These are phyloP conservation scores for Brasilioporus rufonigricans DNA, from an alignment of 768 basidiomycete species.

Conservation along the genomic window DNA sequence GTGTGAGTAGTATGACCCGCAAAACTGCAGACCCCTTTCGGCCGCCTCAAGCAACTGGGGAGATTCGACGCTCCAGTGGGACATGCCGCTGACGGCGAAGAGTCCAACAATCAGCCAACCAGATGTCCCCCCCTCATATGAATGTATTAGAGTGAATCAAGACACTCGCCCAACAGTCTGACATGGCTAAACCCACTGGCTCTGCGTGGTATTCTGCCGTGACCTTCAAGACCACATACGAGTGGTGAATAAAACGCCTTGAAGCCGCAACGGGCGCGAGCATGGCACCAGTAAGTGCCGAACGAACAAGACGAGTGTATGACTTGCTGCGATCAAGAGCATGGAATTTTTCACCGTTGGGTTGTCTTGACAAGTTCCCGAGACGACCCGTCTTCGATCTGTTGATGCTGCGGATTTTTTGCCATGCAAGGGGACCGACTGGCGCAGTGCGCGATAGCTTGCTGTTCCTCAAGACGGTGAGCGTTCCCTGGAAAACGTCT, in stretches of 20 bases:
- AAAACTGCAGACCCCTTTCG: constrained; percentile 7
- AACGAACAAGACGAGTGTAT: constrained; percentile 18
- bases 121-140: constrained; percentile 25
- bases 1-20: constrained; percentile 30
- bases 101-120: constrained; percentile 2
- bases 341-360: constrained; percentile 29
- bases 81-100: neutral
- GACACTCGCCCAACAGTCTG: constrained; percentile 29
- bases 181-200: constrained; percentile 6
- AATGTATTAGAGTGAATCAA: constrained; percentile 29
- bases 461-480: constrained; percentile 13
- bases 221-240: neutral
- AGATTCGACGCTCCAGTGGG: constrained; percentile 1
- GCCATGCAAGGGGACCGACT: neutral
- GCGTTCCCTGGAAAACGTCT: neutral
- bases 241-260: constrained; percentile 13
- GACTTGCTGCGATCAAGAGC: constrained; percentile 21
- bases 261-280: constrained; percentile 16
- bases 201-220: constrained; percentile 1
- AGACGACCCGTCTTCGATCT: constrained; percentile 2
- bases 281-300: constrained; percentile 23
- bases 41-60: constrained; percentile 7
- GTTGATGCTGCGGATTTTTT: constrained; percentile 6
- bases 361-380: constrained; percentile 9
- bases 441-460: neutral